Base-by-base conservation (phyloP, 768 basidiomycete species). In the Leccinum variicolor region DNA sequence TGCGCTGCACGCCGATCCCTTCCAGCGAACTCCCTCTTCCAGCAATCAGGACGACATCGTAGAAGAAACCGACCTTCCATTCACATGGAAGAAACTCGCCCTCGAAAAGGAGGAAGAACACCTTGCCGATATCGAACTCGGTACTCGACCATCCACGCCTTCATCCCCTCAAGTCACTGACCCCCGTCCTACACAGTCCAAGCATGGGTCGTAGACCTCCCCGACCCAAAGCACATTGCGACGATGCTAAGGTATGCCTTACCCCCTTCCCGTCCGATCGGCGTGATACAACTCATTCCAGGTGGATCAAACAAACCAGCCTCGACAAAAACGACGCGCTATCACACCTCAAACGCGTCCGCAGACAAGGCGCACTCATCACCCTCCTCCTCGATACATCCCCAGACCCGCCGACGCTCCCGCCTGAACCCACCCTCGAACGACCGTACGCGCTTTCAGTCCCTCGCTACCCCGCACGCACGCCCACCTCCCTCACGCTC, bases 151-250 rank as follows among this genome's bases (percentile, higher is more conserved):
- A 9, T 26, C 14, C 11, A 5, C 29, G 10, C 36, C 36, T 34
- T 29, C 28, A 29, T 29, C 28, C 0, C 45, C 50, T 31, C 31
- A 31, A 13, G 31, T 50, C 52, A 19, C 46, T 53, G 45, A 56
- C 36, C 15, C 2, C 8, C 31, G 29, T 31, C 52, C 21, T 3
- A 17, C 39, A 36, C 54, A 92, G 90, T 84, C 36, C 75, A 81
- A 49, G 89, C 85, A 54, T 93, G 91, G 91, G 86, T 84, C 19
- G 85, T 90, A 17, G 87, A 92, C 65, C 77, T 92, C 17, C 81
- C 82, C 4, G 82, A 90, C 61, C 79, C 78, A 23, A 79, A 77
- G 46, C 73, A 81, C 52, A 87, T 84, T 21, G 80, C 83, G 9
- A 67, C 76, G 2, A 78, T 90, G 74, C 76, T 92, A 9, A 86